Evolutionary conservation across 176 grass and related monocot genomes (phyloP).

Genomic region (Alopecurus myosuroides): DNA sequence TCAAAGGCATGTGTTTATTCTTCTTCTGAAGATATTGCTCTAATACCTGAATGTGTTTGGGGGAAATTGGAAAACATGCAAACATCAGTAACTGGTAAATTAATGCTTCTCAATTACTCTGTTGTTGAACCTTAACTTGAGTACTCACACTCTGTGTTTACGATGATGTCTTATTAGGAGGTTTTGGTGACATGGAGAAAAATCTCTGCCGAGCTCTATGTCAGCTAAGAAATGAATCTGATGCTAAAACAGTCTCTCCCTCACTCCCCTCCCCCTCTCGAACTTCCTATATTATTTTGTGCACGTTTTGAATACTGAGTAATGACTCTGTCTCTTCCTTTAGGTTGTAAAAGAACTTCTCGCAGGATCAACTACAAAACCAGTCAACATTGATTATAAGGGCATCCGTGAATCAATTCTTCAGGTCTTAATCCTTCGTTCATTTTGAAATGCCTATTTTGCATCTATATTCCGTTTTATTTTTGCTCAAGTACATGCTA

Average conservation of each 20-base stretch:
- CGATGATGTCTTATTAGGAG: slow-evolving; percentile 30
- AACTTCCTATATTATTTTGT: not conserved
- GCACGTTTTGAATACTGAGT: not conserved
- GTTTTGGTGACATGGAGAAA: slow-evolving; percentile 80
- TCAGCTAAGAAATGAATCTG: slow-evolving; percentile 71
- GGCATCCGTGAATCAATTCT: slow-evolving; percentile 84
- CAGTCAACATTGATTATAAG: slow-evolving; percentile 47
- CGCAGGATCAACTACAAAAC: slow-evolving; percentile 32
- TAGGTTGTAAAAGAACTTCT: slow-evolving; percentile 75
- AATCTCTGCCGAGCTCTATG: slow-evolving; percentile 66
- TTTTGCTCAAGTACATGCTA: slow-evolving; percentile 1
- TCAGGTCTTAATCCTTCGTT: slow-evolving; percentile 47
- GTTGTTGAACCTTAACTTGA: not conserved
- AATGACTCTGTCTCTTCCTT: slow-evolving; percentile 31
- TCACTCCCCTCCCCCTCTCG: not conserved
- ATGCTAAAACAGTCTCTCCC: slow-evolving; percentile 56
- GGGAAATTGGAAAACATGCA: slow-evolving; percentile 78
- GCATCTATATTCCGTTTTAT: slow-evolving; percentile 18
- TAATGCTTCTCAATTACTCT: not conserved
- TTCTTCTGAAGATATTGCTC: slow-evolving; percentile 73
- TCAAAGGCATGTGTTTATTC: slow-evolving; percentile 90
- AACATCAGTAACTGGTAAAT: slow-evolving; percentile 55
- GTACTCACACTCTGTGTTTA: not conserved
- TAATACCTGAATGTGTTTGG: slow-evolving; percentile 94
- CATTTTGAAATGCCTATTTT: not conserved